A percentile compares a stretch with the other conserved stretches of the same genome.
phyloP scores from a whole-genome alignment of 805 yeast genomes.

The Komagataella kurtzmanii region DNA sequence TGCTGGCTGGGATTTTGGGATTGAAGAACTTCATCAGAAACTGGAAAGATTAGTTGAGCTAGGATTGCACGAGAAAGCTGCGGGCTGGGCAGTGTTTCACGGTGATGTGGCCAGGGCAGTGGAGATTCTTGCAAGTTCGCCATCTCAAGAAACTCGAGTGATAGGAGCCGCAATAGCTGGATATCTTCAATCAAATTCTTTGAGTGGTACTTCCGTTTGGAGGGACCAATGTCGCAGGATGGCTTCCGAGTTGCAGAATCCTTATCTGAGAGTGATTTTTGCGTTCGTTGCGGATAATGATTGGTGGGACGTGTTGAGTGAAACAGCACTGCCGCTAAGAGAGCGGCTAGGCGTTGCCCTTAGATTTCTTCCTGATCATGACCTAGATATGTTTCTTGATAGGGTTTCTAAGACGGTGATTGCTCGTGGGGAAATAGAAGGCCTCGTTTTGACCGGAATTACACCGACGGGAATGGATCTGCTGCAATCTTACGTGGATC shows the following conservation, averaged over 20 bases:
- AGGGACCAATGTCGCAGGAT: constrained; percentile 81
- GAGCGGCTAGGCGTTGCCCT: constrained; percentile 88
- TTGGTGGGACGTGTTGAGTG: constrained; percentile 94
- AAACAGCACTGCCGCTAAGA: constrained; percentile 72
- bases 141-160: constrained; percentile 53
- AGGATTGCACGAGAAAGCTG: constrained; percentile 77
- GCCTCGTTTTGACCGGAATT: constrained; percentile 82
- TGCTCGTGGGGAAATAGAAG: constrained; percentile 76
- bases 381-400: constrained; percentile 57
- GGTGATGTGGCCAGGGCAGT: constrained; percentile 79
- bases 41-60: constrained; percentile 37
- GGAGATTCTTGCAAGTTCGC: constrained; percentile 61
- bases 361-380: constrained; percentile 71
- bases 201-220: constrained; percentile 65
- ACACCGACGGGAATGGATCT: constrained; percentile 75
- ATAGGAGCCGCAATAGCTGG: constrained; percentile 95
- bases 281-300: constrained; percentile 89
- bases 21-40: constrained; percentile 60
- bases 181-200: constrained; percentile 52
- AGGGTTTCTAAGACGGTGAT: constrained; percentile 62
- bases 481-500: constrained; percentile 75
- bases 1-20: constrained; percentile 83
- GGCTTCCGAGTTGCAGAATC: constrained; percentile 81
- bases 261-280: constrained; percentile 82
- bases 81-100: constrained; percentile 95